Evolutionary conservation across 1,284 basidiomycete genomes (phyloP).

Genomic region (Moesziomyces globuligerus): DNA sequence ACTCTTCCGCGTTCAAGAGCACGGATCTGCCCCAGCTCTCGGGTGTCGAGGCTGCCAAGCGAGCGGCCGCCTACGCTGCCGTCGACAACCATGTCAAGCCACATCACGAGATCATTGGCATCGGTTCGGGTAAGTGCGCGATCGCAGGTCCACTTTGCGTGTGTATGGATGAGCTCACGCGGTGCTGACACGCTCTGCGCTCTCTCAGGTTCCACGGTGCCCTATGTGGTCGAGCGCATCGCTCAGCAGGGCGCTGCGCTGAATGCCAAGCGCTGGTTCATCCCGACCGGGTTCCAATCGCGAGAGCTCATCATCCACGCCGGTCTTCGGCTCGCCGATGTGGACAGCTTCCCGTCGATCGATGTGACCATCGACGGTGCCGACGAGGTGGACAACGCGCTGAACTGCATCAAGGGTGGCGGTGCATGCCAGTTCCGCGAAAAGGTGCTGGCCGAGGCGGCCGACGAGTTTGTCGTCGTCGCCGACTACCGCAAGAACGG

Average conservation of each 20-base stretch:
- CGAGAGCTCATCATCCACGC: conserved; percentile 90
- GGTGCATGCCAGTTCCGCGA: conserved; percentile 96
- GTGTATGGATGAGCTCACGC: too few species aligned
- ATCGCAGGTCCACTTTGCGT: too few species aligned
- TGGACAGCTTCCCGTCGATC: conserved; percentile 76
- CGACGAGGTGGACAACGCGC: conserved; percentile 87
- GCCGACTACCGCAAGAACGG: conserved; percentile 90
- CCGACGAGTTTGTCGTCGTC: conserved; percentile 87
- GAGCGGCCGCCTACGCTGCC: conserved; percentile 90
- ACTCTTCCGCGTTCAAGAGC: conserved; percentile 37
- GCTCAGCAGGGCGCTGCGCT: conserved; percentile 80
- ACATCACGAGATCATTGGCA: conserved; percentile 78
- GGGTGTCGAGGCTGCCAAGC: conserved; percentile 75
- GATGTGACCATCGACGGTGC: conserved; percentile 98
- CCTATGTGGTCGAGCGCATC: conserved; percentile 95
- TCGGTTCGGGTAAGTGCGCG: conserved; percentile 57
- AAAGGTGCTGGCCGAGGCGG: conserved; percentile 93
- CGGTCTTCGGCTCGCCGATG: conserved; percentile 82
- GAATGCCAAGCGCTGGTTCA: conserved; percentile 74
- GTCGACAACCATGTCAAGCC: conserved; percentile 88
- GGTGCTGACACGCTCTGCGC: neutral
- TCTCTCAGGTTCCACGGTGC: conserved; percentile 84
- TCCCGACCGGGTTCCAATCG: conserved; percentile 83
- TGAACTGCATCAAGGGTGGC: conserved; percentile 98
- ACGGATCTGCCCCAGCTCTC: conserved; percentile 16